Conservation (phyloP, 345 rosid species). For the Citrus inodora region DNA sequence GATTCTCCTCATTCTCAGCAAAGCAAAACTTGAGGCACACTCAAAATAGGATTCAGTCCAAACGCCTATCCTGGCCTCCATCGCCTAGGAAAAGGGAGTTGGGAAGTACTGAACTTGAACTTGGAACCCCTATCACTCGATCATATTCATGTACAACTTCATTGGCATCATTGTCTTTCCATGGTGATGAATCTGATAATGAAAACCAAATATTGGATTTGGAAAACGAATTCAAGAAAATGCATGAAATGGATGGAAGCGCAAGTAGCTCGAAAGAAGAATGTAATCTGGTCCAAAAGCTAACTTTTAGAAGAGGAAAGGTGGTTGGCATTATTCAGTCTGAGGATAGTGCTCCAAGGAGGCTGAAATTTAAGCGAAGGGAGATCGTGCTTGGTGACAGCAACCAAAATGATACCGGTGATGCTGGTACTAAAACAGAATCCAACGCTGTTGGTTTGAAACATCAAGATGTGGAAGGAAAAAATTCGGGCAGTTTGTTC, state of each 20-base stretch:
- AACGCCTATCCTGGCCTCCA: conserved; percentile 2
- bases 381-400: conserved; percentile 24
- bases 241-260: conserved; percentile 21
- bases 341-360: conserved; percentile 40
- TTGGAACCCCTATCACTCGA: not conserved
- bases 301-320: conserved; percentile 55
- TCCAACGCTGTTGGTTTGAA: conserved; percentile 42
- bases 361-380: conserved; percentile 48
- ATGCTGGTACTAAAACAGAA: conserved; percentile 21
- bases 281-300: conserved; percentile 14
- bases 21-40: not conserved
- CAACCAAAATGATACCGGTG: conserved; percentile 22
- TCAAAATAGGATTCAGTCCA: not conserved
- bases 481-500: conserved; percentile 42
- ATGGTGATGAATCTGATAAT: not conserved
- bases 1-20: not conserved
- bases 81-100: not conserved
- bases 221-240: conserved; percentile 7
- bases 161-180: not conserved
- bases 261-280: conserved; percentile 22
- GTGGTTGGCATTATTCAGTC: conserved; percentile 36
- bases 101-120: not conserved
- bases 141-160: not conserved
- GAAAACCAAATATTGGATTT: not conserved
- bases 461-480: conserved; percentile 46